phyloP scores from a whole-genome alignment of 148 eudicot species.

The Amaranthus palmeri region DNA sequence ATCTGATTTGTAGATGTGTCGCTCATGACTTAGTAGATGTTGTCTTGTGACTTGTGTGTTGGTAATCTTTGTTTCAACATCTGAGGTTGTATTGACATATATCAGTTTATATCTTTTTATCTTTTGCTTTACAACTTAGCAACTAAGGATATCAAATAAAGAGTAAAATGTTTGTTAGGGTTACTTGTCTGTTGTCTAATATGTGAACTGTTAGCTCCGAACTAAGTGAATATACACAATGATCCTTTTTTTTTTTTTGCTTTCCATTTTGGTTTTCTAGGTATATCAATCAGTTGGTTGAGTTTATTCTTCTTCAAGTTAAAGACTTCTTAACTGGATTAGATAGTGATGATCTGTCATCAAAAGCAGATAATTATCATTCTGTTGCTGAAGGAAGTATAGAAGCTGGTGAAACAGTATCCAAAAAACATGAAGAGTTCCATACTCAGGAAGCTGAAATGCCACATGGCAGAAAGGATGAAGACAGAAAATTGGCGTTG shows the following conservation, averaged over 20 bases:
- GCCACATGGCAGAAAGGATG: constrained; percentile 20
- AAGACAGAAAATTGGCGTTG: constrained; percentile 25
- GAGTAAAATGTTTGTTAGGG: neutral
- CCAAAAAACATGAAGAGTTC: constrained; percentile 24
- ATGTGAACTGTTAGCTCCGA: neutral
- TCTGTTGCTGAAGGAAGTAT: constrained; percentile 29
- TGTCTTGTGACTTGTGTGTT: neutral
- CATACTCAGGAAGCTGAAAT: constrained; percentile 32
- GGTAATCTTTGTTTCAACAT: neutral
- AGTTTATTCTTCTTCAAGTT: constrained; percentile 54
- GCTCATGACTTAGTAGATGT: neutral
- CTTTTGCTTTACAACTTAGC: neutral
- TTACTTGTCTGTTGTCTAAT: constrained; percentile 1
- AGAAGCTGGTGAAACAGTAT: constrained; percentile 28
- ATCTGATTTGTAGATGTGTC: neutral
- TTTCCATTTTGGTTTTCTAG: constrained; percentile 31
- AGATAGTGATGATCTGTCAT: constrained; percentile 44
- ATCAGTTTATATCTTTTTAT: neutral
- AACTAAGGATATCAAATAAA: neutral
- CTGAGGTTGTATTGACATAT: neutral
- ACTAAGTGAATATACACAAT: constrained; percentile 1
- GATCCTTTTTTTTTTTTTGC: neutral
- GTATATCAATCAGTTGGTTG: constrained; percentile 86
- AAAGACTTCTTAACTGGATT: constrained; percentile 39
- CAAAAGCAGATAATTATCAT: constrained; percentile 35